These are phyloP conservation scores for Colletotrichum orbiculare DNA, from an alignment of 2,329 filamentous ascomycete genomes.

Conservation along the genomic window DNA sequence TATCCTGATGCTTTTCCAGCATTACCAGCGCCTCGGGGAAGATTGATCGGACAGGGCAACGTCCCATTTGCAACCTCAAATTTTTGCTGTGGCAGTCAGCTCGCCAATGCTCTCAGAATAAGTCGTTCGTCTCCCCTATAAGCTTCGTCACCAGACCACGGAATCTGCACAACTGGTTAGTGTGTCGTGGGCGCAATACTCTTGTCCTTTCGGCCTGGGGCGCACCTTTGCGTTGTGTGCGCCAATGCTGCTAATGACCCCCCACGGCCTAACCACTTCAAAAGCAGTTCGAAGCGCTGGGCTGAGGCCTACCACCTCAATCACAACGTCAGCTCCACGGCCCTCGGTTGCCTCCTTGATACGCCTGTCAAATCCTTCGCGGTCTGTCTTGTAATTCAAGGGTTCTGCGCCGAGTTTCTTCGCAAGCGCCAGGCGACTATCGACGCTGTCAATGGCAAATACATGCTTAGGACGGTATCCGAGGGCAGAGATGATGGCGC, in stretches of 20 bases:
- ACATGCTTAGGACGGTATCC: conserved; percentile 80
- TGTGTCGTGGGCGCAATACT: background rate
- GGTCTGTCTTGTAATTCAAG: conserved; percentile 79
- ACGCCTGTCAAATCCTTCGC: conserved; percentile 71
- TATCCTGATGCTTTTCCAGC: conserved; percentile 73
- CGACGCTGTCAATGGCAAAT: conserved; percentile 83
- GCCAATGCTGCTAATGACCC: conserved; percentile 79
- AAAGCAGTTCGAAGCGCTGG: conserved; percentile 77
- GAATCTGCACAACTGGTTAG: conserved; percentile 58
- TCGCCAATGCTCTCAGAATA: background rate
- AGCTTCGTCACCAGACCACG: conserved; percentile 73
- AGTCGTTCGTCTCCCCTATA: conserved; percentile 56
- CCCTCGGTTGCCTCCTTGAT: conserved; percentile 82
- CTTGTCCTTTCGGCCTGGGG: background rate
- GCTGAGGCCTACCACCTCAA: conserved; percentile 80
- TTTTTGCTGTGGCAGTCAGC: conserved; percentile 67
- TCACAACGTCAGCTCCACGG: conserved; percentile 85
- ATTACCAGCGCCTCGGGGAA: conserved; percentile 74
- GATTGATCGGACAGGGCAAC: conserved; percentile 79
- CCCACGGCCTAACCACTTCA: conserved; percentile 78
- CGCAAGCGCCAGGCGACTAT: conserved; percentile 79
- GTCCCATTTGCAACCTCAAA: conserved; percentile 78
- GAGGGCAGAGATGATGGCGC: conserved; percentile 82
- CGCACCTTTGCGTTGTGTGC: conserved; percentile 79
- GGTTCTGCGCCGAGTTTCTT: conserved; percentile 81